Base-by-base conservation (phyloP, 1,284 basidiomycete genomes). In the Flammula alnicola region DNA sequence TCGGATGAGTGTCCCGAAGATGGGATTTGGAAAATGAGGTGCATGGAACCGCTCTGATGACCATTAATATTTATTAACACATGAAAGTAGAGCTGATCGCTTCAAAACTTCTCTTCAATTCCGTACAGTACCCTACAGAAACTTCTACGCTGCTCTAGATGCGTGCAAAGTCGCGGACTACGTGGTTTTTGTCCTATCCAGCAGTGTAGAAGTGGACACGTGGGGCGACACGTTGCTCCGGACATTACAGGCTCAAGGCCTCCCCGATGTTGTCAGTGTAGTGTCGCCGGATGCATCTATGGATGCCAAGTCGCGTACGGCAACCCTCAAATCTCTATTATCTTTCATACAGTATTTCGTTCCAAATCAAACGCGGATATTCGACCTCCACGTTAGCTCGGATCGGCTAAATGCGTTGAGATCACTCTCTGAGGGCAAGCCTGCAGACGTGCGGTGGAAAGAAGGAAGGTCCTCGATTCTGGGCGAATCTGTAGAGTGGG, bases 271-370 rank as follows among this genome's bases (percentile, higher is more conserved):
- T 49, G 81, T 95, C 37, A 76, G 84, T 9, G 76, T 80, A 5
- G 70, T 85, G 36, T 70, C 78, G 1, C 72, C 81, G 0, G 72
- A 76, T 29, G 44, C 61, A 17, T 42, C 60, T 9, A 66, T 82
- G 36, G 84, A 86, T 46, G 62, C 77, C n/a, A 87, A 88, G 65
- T 72, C 80, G 22, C 81, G 86, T 22, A 63, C 78, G 0, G 82
- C 81, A 6, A 80, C 93, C 32, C 72, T 91, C 52, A 94, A 93
- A 71, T 95, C 92, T 0, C 77, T 97, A 1, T 77, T 95, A 6
- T 96, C 93, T 1, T 98, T 98, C 73, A 85, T 95, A 47, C 86
- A 88, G 56, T 98, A 99, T 71, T 99, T 99, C 69, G 91, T 93
- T 50, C 96, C 96, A 0, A 79, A 81, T n/a, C 88, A 94, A 56